Base-by-base conservation (phyloP, 495 filamentous ascomycete genomes). In the Viridothelium virens region DNA sequence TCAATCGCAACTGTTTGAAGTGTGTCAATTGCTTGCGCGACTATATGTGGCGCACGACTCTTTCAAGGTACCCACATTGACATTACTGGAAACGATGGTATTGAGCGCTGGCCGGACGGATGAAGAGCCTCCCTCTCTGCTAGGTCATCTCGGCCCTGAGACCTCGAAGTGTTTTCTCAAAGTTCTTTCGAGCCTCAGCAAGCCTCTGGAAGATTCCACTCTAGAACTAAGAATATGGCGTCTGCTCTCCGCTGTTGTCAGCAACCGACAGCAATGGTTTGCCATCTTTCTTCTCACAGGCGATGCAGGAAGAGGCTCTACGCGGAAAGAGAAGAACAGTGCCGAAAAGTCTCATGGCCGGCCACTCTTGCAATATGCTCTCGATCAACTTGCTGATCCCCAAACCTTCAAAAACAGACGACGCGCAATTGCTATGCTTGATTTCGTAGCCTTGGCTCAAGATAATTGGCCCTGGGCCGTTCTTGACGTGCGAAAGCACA, bases 381-480 rank as follows among this genome's bases (percentile, higher is more conserved):
- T 96, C 36, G 86, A 92, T 63, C 79, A 80, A 66, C 80, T 97
- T n/a, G 66, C 89, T 11, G 79, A 88, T 4, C 81, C 85, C 56
- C 25, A 14, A 36, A 59, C 53, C 18, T 59, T 59, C 18, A 11
- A 59, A 36, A 59, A 59, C 53, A 59, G 36, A 36, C 80, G 80
- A 66, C 83, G 87, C 53, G 80, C 85, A 18, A 77, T 93, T 39
- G 84, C 87, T 0, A 85, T 97, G 73, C 81, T 98, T 14, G 86
- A 92, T 68, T 96, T 97, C 73, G 85, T 97, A 39, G 85, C 87
- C 9, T 82, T 86, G 3, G 89, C 91, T 11, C 91, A 93, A 75
- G 92, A 96, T 75, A 87, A 88, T 70, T 97, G 91, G 92, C 89
- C 91, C 10, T 93, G 94, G 88, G 89, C 90, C 7, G 91, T 92